Evolutionary conservation across 805 yeast species (phyloP).

Genomic region (Lipomyces sp.): DNA sequence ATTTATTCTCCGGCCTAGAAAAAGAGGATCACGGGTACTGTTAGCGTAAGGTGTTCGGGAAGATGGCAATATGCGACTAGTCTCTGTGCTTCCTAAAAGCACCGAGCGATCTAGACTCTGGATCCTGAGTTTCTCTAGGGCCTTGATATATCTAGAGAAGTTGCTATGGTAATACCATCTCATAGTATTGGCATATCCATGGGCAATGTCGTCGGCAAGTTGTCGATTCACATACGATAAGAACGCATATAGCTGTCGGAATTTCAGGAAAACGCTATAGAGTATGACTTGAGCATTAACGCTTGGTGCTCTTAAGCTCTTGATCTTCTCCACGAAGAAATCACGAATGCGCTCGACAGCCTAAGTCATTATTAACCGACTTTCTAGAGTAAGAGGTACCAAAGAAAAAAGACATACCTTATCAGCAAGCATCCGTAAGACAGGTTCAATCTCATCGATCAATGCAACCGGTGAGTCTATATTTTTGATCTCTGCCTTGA

Average conservation of each 20-base stretch:
- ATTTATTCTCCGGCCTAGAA: constrained; percentile 63
- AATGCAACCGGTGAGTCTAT: constrained; percentile 10
- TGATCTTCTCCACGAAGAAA: constrained; percentile 66
- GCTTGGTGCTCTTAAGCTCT: constrained; percentile 66
- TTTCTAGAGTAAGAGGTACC: background rate
- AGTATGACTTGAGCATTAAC: constrained; percentile 78
- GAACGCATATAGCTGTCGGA: constrained; percentile 66
- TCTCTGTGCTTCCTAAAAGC: constrained; percentile 56
- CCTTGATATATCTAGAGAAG: constrained; percentile 74
- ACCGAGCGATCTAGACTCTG: constrained; percentile 60
- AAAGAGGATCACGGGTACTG: constrained; percentile 55
- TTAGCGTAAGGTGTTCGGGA: constrained; percentile 26
- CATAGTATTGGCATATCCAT: constrained; percentile 88
- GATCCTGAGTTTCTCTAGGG: constrained; percentile 67
- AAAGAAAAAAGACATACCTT: constrained; percentile 39
- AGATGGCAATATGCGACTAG: constrained; percentile 18
- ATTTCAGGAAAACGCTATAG: constrained; percentile 57
- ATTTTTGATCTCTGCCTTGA: constrained; percentile 43
- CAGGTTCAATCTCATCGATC: constrained; percentile 28
- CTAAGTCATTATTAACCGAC: constrained; percentile 4
- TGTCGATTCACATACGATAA: constrained; percentile 59
- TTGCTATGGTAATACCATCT: constrained; percentile 86
- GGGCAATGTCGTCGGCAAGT: constrained; percentile 71
- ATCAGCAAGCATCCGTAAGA: constrained; percentile 26
- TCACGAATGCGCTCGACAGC: constrained; percentile 78